Percentiles rank a stretch among this genome's conserved stretches.
phyloP scores from a whole-genome alignment of 2,329 filamentous ascomycete species.

The Calonectria crousiana region DNA sequence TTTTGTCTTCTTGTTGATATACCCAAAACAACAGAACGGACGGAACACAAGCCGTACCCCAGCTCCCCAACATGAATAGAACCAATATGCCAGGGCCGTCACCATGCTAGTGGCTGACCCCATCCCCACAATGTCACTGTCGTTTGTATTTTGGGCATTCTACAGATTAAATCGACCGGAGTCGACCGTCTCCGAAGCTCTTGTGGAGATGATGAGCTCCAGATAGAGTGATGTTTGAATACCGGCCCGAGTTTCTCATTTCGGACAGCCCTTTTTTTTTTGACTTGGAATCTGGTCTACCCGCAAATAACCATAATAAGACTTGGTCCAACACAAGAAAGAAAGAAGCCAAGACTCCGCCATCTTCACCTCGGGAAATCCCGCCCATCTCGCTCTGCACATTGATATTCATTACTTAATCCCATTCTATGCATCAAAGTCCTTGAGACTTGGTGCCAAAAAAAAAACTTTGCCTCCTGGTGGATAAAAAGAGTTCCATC shows the following conservation, averaged over 20 bases:
- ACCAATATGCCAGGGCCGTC: neutral
- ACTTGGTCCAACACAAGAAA: neutral
- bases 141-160: neutral
- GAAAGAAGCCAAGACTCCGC: neutral
- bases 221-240: neutral
- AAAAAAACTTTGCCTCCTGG: neutral
- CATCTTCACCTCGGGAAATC: neutral
- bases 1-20: neutral
- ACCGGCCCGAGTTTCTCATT: neutral
- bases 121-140: neutral
- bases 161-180: neutral
- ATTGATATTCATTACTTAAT: neutral
- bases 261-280: neutral
- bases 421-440: neutral
- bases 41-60: neutral
- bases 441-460: neutral
- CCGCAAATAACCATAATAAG: neutral
- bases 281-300: neutral
- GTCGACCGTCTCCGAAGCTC: neutral
- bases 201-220: neutral
- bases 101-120: neutral
- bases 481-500: neutral
- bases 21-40: constrained; percentile 4
- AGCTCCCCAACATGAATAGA: neutral
- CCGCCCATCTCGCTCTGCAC: neutral